Percentiles rank a stretch among this genome's conserved stretches.
These are phyloP conservation scores for Pisolithus microcarpus DNA, from an alignment of 768 basidiomycete genomes.

Conservation along the genomic window DNA sequence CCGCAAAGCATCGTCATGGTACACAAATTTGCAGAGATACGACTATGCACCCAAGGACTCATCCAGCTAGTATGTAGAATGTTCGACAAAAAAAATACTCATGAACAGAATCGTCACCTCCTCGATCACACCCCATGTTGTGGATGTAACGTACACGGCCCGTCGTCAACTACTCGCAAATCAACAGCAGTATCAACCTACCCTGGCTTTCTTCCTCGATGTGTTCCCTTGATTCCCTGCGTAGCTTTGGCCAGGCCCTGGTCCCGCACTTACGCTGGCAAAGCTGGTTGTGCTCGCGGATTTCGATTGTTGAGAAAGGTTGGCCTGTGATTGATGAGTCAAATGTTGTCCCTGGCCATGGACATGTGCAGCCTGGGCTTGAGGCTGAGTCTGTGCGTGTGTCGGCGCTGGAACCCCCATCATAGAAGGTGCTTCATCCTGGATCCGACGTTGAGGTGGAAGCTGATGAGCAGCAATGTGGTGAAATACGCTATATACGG, in stretches of 20 bases:
- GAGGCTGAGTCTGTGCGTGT: slow-evolving; percentile 34
- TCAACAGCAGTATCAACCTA: slow-evolving; percentile 29
- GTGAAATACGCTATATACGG: slow-evolving; percentile 59
- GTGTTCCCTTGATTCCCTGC: slow-evolving; percentile 28
- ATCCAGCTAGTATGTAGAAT: too few species aligned
- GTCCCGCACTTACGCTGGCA: slow-evolving; percentile 54
- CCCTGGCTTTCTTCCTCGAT: slow-evolving; percentile 54
- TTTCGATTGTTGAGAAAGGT: slow-evolving; percentile 31
- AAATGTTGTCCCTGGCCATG: slow-evolving; percentile 41
- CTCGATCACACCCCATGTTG: too few species aligned
- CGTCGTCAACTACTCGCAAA: too few species aligned
- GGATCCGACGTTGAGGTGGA: slow-evolving; percentile 83
- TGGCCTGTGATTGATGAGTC: slow-evolving; percentile 21
- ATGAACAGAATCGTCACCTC: too few species aligned
- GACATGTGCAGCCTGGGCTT: slow-evolving; percentile 37
- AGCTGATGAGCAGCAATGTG: slow-evolving; percentile 54
- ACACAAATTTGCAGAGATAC: too few species aligned
- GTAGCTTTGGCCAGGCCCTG: slow-evolving; percentile 27
- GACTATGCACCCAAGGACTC: too few species aligned
- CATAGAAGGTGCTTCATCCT: slow-evolving; percentile 89
- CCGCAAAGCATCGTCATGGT: too few species aligned
- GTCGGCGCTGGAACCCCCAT: slow-evolving; percentile 56
- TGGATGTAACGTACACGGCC: too few species aligned
- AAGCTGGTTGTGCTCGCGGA: slow-evolving; percentile 59
- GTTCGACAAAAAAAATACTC: too few species aligned